These are phyloP conservation scores for Pelargonium citronellum DNA, from an alignment of 441 rosid species.

Conservation along the genomic window DNA sequence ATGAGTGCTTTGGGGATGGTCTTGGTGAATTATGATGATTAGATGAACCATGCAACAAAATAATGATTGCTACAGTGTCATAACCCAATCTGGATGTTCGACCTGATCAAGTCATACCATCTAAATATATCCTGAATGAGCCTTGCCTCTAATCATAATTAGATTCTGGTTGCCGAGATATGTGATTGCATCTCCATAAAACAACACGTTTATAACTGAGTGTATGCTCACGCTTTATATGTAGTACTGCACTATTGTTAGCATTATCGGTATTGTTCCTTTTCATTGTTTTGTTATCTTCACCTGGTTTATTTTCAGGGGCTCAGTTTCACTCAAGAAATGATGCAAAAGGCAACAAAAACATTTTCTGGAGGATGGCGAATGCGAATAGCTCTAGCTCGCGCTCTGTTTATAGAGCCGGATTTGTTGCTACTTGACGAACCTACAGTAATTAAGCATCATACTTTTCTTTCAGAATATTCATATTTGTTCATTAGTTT, in stretches of 20 bases:
- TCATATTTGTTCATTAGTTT: conserved; percentile 12
- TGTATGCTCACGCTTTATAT: not conserved
- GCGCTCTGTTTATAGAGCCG: conserved; percentile 87
- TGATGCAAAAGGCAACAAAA: conserved; percentile 78
- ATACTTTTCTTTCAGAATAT: conserved; percentile 10
- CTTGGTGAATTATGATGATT: too few relatives aligned
- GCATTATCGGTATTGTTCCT: conserved; percentile 3
- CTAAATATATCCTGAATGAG: too few relatives aligned
- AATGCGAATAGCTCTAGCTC: conserved; percentile 96
- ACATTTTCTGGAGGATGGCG: conserved; percentile 98
- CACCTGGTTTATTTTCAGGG: conserved; percentile 48
- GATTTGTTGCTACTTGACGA: conserved; percentile 94
- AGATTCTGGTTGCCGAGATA: too few relatives aligned
- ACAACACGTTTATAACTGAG: not conserved
- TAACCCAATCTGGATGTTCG: too few relatives aligned
- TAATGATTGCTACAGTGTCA: too few relatives aligned
- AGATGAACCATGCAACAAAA: too few relatives aligned
- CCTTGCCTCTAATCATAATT: too few relatives aligned
- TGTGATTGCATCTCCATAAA: not conserved
- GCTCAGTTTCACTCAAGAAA: conserved; percentile 86
- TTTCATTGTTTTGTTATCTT: conserved; percentile 8
- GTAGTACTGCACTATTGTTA: conserved; percentile 5
- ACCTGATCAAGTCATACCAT: too few relatives aligned
- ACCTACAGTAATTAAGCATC: conserved; percentile 57
- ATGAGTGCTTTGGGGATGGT: too few relatives aligned